Base-by-base conservation (phyloP, 2,329 filamentous ascomycete species). In the Claviceps cyperi region DNA sequence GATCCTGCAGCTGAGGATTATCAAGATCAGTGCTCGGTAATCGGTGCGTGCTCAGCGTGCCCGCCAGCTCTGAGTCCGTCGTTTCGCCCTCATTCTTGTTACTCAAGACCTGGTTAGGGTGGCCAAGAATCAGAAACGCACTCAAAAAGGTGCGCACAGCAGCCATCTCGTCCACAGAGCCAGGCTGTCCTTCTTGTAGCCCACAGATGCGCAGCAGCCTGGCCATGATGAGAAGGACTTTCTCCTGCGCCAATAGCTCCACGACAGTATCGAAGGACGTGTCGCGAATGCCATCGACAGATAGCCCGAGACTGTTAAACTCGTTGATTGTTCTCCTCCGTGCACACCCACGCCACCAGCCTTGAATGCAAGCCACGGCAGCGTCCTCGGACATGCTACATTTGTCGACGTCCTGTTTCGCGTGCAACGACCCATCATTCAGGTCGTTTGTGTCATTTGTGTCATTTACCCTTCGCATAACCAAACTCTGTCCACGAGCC, bases 81-180 rank as follows among this genome's bases (percentile, higher is more conserved):
- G 67, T 74, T 48, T 24, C 39, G 5, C 82, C 80, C 3, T 82
- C 81, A 47, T 83, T 80, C 60, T 86, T 86, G 62, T 81, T 85
- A 64, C 78, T 86, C 36, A 92, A 75, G 1, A 91, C 85, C 57
- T 87, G 81, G 1, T 81, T 80, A 1, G 86, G 86, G 62, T 91
- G 86, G 1, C 84, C 85, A 24, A 89, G 69, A 53, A 91, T 89
- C 49, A 92, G 71, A 61, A 84, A 91, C 5, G 86, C 83, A 60
- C 84, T 88, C 50, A 92, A 67, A 58, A 91, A 91, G 1, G 83
- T 88, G 57, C 85, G 75, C 40, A 86, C 78, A 15, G 80, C 77
- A 37, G 83, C 80, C 71, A 84, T 84, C 56, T 86, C 79, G 43
- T 77, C 74, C 51, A 83, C 76, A 1, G 79, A 81, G 15, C 78